Base-by-base conservation (phyloP, 2,329 filamentous ascomycete genomes). In the Colletotrichum falcatum region DNA sequence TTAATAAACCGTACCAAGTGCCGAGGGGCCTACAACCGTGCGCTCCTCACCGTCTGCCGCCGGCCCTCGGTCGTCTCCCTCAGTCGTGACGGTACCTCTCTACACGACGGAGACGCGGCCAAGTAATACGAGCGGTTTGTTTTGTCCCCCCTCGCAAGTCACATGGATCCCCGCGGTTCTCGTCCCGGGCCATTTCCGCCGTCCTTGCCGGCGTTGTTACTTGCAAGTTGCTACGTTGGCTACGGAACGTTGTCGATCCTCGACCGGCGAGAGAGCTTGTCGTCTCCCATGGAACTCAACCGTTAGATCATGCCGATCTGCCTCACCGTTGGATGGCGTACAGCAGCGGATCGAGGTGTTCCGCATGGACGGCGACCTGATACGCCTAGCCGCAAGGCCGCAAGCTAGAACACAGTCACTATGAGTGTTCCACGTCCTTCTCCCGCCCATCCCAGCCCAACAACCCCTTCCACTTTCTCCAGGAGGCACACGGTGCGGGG, bases 291-390 rank as follows among this genome's bases (percentile, higher is more conserved):
- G 20, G 18, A 23, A 6, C n/a, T 44, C 35, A 2, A 14, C 39
- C 46, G 4, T 14, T 30, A 26, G 56, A 37, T 7, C n/a, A 18
- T 26, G 51, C 18, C 23, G 64, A 60, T 71, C 64, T 44, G n/a
- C 42, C 16, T 53, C 67, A 62, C 51, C 56, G 44, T 56, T 54
- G 26, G 30, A 61, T 20, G 58, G 67, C 39, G 30, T 28, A 18
- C 16, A 51, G 30, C 28, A 26, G 39, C 11, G 8, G 20, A 44
- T 37, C 5, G 23, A 7, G 42, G 37, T 44, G 64, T 62, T 28
- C 44, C 37, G 46, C 44, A 46, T 54, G 64, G 53, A 54, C 37
- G 35, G 37, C 16, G 23, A 70, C 67, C 67, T 70, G 67, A 70
- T 54, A 67, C 67, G 51, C 28, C 65, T 48, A 44, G n/a, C 37